phyloP scores from a whole-genome alignment of 257 asterid species.

The Parsonsia alboflavescens region DNA sequence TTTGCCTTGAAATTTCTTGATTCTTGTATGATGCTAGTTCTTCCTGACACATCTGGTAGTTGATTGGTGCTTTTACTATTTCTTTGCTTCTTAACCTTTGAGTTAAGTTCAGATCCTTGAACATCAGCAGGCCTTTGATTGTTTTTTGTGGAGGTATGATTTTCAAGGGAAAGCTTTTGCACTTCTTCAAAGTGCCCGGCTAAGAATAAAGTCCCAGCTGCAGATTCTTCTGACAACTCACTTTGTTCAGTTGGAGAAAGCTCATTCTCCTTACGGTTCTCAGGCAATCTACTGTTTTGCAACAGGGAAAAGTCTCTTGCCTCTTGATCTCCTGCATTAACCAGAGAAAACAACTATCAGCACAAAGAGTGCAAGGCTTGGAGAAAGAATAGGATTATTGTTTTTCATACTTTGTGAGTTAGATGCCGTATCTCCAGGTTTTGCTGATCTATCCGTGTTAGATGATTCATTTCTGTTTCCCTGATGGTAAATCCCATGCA shows the following conservation, averaged over 20 bases:
- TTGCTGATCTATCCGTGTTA: constrained; percentile 16
- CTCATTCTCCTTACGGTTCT: constrained; percentile 27
- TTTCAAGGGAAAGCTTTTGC: constrained; percentile 31
- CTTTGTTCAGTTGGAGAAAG: constrained; percentile 44
- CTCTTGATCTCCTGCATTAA: constrained; percentile 34
- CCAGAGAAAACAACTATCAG: constrained; percentile 20
- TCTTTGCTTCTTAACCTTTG: constrained; percentile 30
- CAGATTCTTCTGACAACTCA: constrained; percentile 59
- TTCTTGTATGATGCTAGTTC: constrained; percentile 32
- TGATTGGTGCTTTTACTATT: constrained; percentile 28
- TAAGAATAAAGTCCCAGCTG: constrained; percentile 31
- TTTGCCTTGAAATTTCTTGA: constrained; percentile 37
- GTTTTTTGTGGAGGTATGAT: constrained; percentile 28
- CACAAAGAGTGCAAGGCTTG: background rate
- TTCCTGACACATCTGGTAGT: constrained; percentile 40
- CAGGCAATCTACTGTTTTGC: constrained; percentile 19
- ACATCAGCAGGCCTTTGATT: constrained; percentile 25
- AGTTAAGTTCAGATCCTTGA: constrained; percentile 30
- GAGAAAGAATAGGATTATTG: constrained; percentile 4
- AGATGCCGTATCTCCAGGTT: constrained; percentile 26
- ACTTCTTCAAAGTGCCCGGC: constrained; percentile 24
- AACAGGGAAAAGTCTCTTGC: constrained; percentile 22
- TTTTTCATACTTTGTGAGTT: constrained; percentile 27
- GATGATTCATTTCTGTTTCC: constrained; percentile 22
- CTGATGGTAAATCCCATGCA: constrained; percentile 33